phyloP scores from a whole-genome alignment of 306 rosid genomes.

The Cucurbita ficifolia region DNA sequence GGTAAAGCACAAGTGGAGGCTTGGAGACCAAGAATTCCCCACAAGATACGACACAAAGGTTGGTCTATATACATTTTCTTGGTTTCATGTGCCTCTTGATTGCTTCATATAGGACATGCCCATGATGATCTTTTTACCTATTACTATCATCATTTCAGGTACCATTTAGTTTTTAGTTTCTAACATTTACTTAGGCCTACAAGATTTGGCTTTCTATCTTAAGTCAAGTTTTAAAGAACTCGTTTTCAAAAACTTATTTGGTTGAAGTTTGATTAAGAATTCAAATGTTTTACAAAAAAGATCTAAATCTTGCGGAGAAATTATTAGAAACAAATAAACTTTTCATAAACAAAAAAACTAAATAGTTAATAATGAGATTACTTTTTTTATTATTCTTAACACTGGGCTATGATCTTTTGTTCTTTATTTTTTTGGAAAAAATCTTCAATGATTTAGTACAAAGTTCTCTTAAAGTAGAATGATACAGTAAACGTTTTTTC shows the following conservation, averaged over 20 bases:
- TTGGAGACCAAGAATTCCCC: constrained; percentile 1
- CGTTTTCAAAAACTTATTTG: too few relatives aligned
- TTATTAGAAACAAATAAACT: too few relatives aligned
- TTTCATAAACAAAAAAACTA: too few relatives aligned
- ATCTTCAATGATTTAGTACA: not conserved
- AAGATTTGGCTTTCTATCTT: too few relatives aligned
- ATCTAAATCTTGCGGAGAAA: too few relatives aligned
- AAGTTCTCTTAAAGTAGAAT: not conserved
- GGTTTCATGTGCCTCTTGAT: not conserved
- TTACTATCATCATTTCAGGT: too few relatives aligned
- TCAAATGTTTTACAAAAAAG: too few relatives aligned
- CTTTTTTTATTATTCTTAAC: not conserved
- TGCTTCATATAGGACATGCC: not conserved
- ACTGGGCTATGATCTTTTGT: not conserved
- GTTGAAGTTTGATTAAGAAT: too few relatives aligned
- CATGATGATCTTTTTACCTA: not conserved
- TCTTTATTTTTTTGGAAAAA: not conserved
- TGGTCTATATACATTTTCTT: not conserved
- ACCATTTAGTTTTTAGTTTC: too few relatives aligned
- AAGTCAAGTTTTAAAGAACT: too few relatives aligned
- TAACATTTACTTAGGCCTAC: too few relatives aligned
- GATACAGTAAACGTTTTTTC: not conserved
- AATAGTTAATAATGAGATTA: not conserved
- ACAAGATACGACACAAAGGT: not conserved
- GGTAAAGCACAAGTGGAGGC: not conserved